phyloP scores from a whole-genome alignment of 2,329 filamentous ascomycete genomes.

The Penicillium sp. region DNA sequence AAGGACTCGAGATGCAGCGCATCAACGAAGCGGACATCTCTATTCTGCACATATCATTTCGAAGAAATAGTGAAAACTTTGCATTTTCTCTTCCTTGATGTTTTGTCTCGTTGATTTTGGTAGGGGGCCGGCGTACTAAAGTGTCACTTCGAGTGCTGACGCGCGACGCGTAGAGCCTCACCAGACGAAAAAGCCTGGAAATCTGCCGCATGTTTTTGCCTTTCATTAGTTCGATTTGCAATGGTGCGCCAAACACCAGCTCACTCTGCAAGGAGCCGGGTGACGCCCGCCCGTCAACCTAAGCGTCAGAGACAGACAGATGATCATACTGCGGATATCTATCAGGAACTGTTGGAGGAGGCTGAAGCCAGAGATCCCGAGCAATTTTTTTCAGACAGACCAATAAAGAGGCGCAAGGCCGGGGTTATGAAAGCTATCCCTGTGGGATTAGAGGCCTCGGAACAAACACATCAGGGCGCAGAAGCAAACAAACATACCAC shows the following conservation, averaged over 20 bases:
- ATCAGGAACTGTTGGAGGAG: slow-evolving; percentile 44
- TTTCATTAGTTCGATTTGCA: neutral
- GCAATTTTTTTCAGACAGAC: slow-evolving; percentile 24
- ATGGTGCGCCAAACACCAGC: slow-evolving; percentile 23
- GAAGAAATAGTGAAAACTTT: neutral
- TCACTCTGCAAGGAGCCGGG: slow-evolving; percentile 16
- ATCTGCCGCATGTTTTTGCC: neutral
- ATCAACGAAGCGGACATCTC: neutral
- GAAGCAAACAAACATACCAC: slow-evolving; percentile 8
- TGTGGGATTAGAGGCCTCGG: neutral
- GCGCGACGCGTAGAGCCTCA: slow-evolving; percentile 4
- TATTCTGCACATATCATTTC: neutral
- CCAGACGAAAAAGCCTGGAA: neutral
- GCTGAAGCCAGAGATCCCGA: slow-evolving; percentile 34
- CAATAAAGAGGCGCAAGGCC: slow-evolving; percentile 41
- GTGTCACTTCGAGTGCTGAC: slow-evolving; percentile 1
- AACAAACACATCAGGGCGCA: slow-evolving; percentile 13
- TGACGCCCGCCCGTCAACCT: slow-evolving; percentile 8
- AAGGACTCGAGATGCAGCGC: neutral
- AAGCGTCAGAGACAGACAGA: slow-evolving; percentile 16
- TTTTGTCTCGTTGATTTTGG: neutral
- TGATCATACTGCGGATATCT: slow-evolving; percentile 36
- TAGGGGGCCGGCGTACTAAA: neutral
- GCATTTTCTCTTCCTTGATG: neutral
- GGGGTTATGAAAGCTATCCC: slow-evolving; percentile 24